Percentiles rank a stretch among this genome's conserved stretches.
These are phyloP conservation scores for Waltergamsia citrina DNA, from an alignment of 2,329 filamentous ascomycete species.

Conservation along the genomic window DNA sequence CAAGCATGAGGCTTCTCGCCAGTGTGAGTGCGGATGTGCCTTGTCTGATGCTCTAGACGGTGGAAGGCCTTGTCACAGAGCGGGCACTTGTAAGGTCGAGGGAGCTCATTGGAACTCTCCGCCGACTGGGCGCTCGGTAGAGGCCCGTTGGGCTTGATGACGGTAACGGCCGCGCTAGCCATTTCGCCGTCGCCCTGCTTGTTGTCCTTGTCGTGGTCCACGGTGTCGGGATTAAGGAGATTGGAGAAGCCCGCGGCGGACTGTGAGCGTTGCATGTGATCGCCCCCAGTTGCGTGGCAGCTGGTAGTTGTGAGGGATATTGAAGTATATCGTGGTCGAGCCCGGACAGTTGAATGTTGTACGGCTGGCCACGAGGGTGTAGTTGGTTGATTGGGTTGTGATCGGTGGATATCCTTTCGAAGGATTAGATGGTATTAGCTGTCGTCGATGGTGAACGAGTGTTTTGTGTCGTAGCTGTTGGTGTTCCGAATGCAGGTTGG, in stretches of 20 bases:
- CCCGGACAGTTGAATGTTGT: too few species aligned
- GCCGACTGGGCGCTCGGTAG: conserved; percentile 51
- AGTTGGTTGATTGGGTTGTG: background rate
- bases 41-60: conserved; percentile 85
- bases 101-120: conserved; percentile 59
- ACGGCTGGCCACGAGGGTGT: too few species aligned
- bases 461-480: background rate
- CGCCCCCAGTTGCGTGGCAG: too few species aligned
- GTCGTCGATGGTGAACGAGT: background rate
- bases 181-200: conserved; percentile 32
- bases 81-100: conserved; percentile 95
- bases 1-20: conserved; percentile 97
- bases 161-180: conserved; percentile 38
- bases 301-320: conserved; percentile 2
- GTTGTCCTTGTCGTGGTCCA: conserved; percentile 13
- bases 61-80: conserved; percentile 98
- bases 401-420: too few species aligned
- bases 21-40: conserved; percentile 92
- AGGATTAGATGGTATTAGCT: background rate
- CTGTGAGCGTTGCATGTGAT: conserved; percentile 68
- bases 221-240: conserved; percentile 53
- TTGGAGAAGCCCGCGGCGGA: conserved; percentile 68
- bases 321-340: too few species aligned
- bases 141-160: conserved; percentile 54
- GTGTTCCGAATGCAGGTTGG: background rate